phyloP scores from a whole-genome alignment of 2,329 filamentous ascomycete species.

The Davidsoniella neocaledoniae region DNA sequence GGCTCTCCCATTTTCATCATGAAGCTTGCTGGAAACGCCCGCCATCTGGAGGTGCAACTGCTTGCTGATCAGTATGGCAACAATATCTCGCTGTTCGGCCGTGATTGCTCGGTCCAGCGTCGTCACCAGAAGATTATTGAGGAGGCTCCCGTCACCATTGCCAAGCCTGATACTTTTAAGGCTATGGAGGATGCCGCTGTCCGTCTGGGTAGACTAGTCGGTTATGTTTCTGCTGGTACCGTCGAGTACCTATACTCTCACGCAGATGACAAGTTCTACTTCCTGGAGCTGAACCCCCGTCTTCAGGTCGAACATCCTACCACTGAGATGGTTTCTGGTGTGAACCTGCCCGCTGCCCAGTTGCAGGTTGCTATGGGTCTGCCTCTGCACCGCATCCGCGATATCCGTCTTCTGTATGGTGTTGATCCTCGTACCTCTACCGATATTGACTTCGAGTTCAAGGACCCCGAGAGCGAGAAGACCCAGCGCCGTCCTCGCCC shows the following conservation, averaged over 20 bases:
- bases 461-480: conserved; percentile 63
- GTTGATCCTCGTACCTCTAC: conserved; percentile 75
- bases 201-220: conserved; percentile 80
- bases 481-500: conserved; percentile 79
- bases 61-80: conserved; percentile 98
- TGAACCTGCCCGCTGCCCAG: conserved; percentile 92
- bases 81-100: conserved; percentile 96
- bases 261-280: conserved; percentile 97
- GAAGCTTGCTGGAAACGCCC: conserved; percentile 92
- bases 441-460: conserved; percentile 94
- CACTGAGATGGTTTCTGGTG: conserved; percentile 97
- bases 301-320: conserved; percentile 98
- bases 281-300: conserved; percentile 95
- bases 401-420: conserved; percentile 91
- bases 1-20: conserved; percentile 99
- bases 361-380: conserved; percentile 98
- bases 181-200: conserved; percentile 95
- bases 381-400: conserved; percentile 82
- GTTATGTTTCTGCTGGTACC: conserved; percentile 96
- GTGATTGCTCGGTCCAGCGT: conserved; percentile 96
- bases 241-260: conserved; percentile 99
- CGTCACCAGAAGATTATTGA: conserved; percentile 99
- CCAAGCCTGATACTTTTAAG: conserved; percentile 74
- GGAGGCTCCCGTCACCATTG: conserved; percentile 94
- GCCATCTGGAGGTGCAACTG: conserved; percentile 93